These are phyloP conservation scores for Ophiocordyceps polyrhachis-furcata DNA, from an alignment of 2,329 filamentous ascomycete genomes.

Conservation along the genomic window DNA sequence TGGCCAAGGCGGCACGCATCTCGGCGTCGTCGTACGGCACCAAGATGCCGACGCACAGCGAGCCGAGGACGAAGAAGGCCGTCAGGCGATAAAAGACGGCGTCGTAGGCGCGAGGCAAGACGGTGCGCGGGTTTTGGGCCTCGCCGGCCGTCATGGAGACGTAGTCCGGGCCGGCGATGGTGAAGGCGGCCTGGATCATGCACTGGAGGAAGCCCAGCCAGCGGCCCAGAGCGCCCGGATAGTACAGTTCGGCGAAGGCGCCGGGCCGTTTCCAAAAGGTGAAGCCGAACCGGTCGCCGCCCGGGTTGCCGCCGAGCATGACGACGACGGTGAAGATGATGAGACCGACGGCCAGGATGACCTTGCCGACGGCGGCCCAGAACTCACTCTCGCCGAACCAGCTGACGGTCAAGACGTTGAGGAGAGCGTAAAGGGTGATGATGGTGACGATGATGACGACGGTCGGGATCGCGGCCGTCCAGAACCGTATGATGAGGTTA, in stretches of 20 bases:
- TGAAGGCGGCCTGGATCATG: constrained; percentile 51
- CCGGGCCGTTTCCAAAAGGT: constrained; percentile 48
- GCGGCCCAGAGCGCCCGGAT: constrained; percentile 44
- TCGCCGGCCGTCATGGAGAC: constrained; percentile 53
- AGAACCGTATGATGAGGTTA: constrained; percentile 43
- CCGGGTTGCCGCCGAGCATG: constrained; percentile 68
- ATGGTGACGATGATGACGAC: constrained; percentile 41
- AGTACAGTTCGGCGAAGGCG: constrained; percentile 48
- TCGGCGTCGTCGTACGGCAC: constrained; percentile 50
- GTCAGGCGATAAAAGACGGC: constrained; percentile 64
- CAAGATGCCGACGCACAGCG: constrained; percentile 52
- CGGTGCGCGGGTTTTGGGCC: constrained; percentile 47
- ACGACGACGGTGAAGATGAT: constrained; percentile 63
- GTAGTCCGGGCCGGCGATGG: constrained; percentile 49
- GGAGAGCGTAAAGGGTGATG: constrained; percentile 23
- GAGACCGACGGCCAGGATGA: constrained; percentile 52
- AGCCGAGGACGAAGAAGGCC: constrained; percentile 57
- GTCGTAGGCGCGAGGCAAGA: constrained; percentile 58
- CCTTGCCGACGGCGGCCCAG: constrained; percentile 51
- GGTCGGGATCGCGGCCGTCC: constrained; percentile 40
- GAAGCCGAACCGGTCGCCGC: constrained; percentile 54
- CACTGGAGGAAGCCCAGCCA: constrained; percentile 64
- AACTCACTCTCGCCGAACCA: constrained; percentile 69
- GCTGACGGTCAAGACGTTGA: constrained; percentile 57
- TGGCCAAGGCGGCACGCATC: constrained; percentile 39